Conservation (phyloP, 352 stramenopile species). For the Pythium oligandrum region DNA sequence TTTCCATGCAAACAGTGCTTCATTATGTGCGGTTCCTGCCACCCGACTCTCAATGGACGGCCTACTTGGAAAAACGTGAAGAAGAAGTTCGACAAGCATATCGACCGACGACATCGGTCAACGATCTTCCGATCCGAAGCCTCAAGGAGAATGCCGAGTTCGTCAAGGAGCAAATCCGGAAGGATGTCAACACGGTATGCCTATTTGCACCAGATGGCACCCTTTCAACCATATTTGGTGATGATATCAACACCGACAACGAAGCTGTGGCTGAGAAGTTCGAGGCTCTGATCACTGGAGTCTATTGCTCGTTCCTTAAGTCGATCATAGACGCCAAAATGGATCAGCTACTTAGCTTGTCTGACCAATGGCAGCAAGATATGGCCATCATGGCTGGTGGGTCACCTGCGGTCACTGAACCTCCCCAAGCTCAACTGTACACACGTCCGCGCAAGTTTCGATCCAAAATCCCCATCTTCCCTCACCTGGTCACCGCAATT, state of each 20-base stretch:
- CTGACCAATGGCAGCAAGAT: constrained; percentile 62
- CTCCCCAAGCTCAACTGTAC: constrained; percentile 32
- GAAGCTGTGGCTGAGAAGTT: constrained; percentile 54
- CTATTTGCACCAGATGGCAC: constrained; percentile 56
- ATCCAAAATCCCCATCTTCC: constrained; percentile 59
- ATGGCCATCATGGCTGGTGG: constrained; percentile 17
- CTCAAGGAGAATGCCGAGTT: constrained; percentile 65
- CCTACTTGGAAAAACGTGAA: constrained; percentile 53
- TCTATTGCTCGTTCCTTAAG: constrained; percentile 49
- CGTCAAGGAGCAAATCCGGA: constrained; percentile 66
- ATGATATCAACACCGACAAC: constrained; percentile 45
- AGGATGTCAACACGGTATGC: constrained; percentile 69
- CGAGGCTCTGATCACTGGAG: constrained; percentile 50
- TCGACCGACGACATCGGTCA: constrained; percentile 9
- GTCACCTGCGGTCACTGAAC: constrained; percentile 15
- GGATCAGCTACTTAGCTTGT: constrained; percentile 40
- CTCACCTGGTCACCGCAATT: constrained; percentile 34
- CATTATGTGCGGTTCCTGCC: constrained; percentile 69
- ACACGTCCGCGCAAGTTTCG: constrained; percentile 51
- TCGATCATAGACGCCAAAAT: constrained; percentile 56
- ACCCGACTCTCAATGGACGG: constrained; percentile 52
- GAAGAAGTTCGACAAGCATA: constrained; percentile 53
- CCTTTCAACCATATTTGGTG: constrained; percentile 66
- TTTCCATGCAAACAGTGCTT: constrained; percentile 45
- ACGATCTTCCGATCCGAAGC: constrained; percentile 13